Base-by-base conservation (phyloP, 1,284 basidiomycete genomes). In the Malassezia caprae region DNA sequence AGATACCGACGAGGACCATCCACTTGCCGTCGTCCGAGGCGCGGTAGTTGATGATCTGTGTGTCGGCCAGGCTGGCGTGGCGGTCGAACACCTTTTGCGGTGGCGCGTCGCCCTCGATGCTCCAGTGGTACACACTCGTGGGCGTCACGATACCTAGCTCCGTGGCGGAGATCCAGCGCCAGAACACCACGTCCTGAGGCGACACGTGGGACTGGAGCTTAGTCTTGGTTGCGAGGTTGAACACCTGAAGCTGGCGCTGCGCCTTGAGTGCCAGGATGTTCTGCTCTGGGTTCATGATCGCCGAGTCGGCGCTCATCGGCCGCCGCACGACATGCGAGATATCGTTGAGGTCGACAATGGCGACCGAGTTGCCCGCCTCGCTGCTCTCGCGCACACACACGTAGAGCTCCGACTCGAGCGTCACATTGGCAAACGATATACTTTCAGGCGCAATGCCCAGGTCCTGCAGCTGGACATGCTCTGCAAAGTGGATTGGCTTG, bases 21-120 rank as follows among this genome's bases (percentile, higher is more conserved):
- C 94, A 99, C 75, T 96, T 91, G 74, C 90, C 91, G 69, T 98
- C 94, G 15, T 82, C 76, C 8, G 89, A 88, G 39, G 85, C 81
- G 58, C 93, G 87, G 78, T 98, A 98, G 79, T 96, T 96, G 80
- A 98, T 99, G 68, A 99, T 98, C 77, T 98, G 94, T 56, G 88
- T 84, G 56, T 89, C 90, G 57, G 84, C 82, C 61, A 99, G 84
- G n/a, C 87, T 87, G 5, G 89, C 83, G 77, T 98, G 93, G 43
- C 94, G 85, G 78, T 99, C 94, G 72, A 98, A 98, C 51, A 96
- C 81, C 80, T 96, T 90, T 77, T 85, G 82, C 5, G 87, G 87
- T 7, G 84, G 78, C 19, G 86, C 82, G 19, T 83, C 84, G 65
- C 80, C 77, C 75, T 61, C 78, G 66, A 88, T 86, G 60, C 84